These are phyloP conservation scores for Neospora caninum DNA, from an alignment of 169 alveolate genomes.

Conservation along the genomic window DNA sequence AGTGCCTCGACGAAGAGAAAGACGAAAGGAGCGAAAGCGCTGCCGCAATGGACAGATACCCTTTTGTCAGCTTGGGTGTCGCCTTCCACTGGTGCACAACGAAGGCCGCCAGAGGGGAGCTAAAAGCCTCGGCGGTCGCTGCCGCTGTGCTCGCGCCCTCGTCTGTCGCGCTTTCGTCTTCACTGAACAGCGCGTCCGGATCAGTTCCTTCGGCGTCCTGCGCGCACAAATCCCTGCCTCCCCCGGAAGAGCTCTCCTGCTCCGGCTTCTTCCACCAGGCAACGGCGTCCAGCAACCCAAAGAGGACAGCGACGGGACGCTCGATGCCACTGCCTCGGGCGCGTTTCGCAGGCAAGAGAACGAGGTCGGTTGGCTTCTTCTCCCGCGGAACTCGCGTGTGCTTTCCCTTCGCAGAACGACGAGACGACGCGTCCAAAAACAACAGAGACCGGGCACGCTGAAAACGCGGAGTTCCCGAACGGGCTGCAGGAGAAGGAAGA, in stretches of 20 bases:
- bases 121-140: conserved; percentile 18
- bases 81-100: not conserved
- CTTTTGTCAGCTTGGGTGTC: not conserved
- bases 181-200: not conserved
- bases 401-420: too few relatives aligned
- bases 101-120: not conserved
- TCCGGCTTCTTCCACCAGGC: not conserved
- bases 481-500: too few relatives aligned
- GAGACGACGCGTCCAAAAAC: too few relatives aligned
- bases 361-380: too few relatives aligned
- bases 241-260: not conserved
- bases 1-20: not conserved
- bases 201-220: too few relatives aligned
- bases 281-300: not conserved
- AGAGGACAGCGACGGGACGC: not conserved
- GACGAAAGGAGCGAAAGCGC: conserved; percentile 3
- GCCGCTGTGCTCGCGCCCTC: not conserved
- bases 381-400: too few relatives aligned
- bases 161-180: not conserved
- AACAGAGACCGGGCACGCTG: too few relatives aligned
- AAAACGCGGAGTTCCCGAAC: too few relatives aligned
- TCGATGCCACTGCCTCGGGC: not conserved
- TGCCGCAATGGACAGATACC: not conserved
- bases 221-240: not conserved
- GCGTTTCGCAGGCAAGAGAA: too few relatives aligned